Percentiles rank a stretch among this genome's conserved stretches.
Evolutionary conservation across 352 stramenopile species (phyloP).

Genomic region (Pythium phragmiticola): DNA sequence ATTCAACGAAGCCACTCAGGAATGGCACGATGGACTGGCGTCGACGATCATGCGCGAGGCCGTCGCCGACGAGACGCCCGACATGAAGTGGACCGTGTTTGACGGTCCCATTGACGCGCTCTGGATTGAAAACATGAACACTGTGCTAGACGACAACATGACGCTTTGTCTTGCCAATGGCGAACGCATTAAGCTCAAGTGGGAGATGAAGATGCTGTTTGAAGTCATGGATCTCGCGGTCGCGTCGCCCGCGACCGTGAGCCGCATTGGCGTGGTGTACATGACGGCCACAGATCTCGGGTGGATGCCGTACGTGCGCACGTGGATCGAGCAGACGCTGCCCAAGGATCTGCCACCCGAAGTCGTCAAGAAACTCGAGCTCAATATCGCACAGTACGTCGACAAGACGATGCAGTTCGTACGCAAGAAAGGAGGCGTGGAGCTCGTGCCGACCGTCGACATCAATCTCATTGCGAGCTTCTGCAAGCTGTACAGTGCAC

Average conservation of each 20-base stretch:
- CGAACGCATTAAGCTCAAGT: constrained; percentile 84
- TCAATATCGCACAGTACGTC: constrained; percentile 41
- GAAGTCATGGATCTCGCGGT: constrained; percentile 90
- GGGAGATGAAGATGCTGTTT: constrained; percentile 92
- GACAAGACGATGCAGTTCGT: constrained; percentile 60
- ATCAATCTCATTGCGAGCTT: constrained; percentile 72
- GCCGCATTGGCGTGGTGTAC: constrained; percentile 90
- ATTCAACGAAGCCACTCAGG: constrained; percentile 93
- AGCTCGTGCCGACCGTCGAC: constrained; percentile 78
- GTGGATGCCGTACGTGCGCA: constrained; percentile 75
- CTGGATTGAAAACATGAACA: constrained; percentile 95
- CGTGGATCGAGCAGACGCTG: constrained; percentile 59
- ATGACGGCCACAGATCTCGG: constrained; percentile 86
- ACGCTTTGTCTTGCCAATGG: constrained; percentile 85
- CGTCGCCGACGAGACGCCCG: constrained; percentile 73
- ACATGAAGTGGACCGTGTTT: constrained; percentile 91
- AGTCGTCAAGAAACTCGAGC: constrained; percentile 26
- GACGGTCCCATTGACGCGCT: constrained; percentile 90
- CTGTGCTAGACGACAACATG: constrained; percentile 88
- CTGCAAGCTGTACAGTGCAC: constrained; percentile 52
- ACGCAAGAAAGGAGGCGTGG: constrained; percentile 39
- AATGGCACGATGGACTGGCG: constrained; percentile 93
- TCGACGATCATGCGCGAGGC: constrained; percentile 90
- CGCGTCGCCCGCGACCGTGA: constrained; percentile 88
- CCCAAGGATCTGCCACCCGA: constrained; percentile 30